phyloP scores from a whole-genome alignment of 371 early-diverging fungal genomes.

The Circinella umbellata region DNA sequence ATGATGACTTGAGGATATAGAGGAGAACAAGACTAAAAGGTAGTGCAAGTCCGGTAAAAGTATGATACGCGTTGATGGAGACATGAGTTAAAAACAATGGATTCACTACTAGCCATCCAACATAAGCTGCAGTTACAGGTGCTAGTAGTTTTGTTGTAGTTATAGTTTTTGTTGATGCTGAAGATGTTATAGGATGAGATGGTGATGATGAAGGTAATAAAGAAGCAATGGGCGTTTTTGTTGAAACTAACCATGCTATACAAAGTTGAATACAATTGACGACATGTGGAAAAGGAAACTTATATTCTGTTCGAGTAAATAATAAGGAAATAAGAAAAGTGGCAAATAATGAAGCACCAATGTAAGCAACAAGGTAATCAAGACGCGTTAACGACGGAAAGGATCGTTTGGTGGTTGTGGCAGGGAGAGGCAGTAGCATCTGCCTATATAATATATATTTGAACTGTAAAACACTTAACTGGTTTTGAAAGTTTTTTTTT shows the following conservation, averaged over 20 bases:
- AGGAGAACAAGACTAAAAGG: slow-evolving; percentile 5
- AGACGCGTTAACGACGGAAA: slow-evolving; percentile 5
- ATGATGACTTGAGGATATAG: not conserved
- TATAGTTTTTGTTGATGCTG: not conserved
- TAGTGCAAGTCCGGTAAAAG: slow-evolving; percentile 11
- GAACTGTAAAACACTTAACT: no score
- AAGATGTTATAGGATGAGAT: not conserved
- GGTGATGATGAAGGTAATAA: not conserved
- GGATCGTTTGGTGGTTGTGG: slow-evolving; percentile 4
- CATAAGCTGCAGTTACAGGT: not conserved
- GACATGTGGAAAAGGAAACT: slow-evolving; percentile 18
- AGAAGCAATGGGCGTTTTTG: not conserved
- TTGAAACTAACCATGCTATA: not conserved
- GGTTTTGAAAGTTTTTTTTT: not conserved
- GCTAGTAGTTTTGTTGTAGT: not conserved
- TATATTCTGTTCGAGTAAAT: slow-evolving; percentile 16
- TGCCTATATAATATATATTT: not conserved
- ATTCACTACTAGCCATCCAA: slow-evolving; percentile 10
- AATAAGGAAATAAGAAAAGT: slow-evolving; percentile 7
- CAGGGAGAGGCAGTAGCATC: slow-evolving; percentile 5
- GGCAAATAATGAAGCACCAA: slow-evolving; percentile 12
- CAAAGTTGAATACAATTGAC: slow-evolving; percentile 15
- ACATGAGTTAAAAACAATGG: slow-evolving; percentile 19
- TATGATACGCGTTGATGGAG: slow-evolving; percentile 8
- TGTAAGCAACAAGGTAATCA: slow-evolving; percentile 4